phyloP scores from a whole-genome alignment of 805 yeast species.

The Crinitomyces ghanaensis region DNA sequence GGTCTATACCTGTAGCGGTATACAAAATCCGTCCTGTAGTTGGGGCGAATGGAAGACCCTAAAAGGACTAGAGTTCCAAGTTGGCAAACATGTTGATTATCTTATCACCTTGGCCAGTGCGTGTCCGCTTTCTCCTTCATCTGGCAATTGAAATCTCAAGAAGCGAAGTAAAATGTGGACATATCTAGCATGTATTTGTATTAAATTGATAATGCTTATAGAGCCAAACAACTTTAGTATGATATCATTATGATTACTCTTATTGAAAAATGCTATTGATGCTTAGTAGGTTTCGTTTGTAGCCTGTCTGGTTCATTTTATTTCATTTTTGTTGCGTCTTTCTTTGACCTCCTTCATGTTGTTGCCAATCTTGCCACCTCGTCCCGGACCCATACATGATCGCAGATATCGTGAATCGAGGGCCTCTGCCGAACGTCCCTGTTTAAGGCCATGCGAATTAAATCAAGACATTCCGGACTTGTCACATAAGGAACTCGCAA shows the following conservation, averaged over 20 bases:
- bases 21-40: too few species aligned
- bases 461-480: slow-evolving; percentile 47
- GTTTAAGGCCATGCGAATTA: slow-evolving; percentile 57
- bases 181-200: too few species aligned
- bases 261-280: background rate
- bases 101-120: too few species aligned
- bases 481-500: slow-evolving; percentile 54
- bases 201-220: background rate
- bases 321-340: slow-evolving; percentile 1
- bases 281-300: background rate
- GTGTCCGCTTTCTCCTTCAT: too few species aligned
- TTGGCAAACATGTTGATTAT: too few species aligned
- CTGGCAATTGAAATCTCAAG: too few species aligned
- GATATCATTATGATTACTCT: background rate
- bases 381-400: slow-evolving; percentile 77
- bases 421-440: slow-evolving; percentile 61
- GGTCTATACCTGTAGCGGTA: too few species aligned
- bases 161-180: too few species aligned
- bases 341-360: background rate
- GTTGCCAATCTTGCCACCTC: background rate
- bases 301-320: background rate
- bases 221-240: background rate
- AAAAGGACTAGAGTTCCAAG: too few species aligned
- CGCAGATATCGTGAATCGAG: slow-evolving; percentile 54
- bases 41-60: too few species aligned